Conservation (phyloP, 371 early-diverging fungal species). For the Mucor sp. region DNA sequence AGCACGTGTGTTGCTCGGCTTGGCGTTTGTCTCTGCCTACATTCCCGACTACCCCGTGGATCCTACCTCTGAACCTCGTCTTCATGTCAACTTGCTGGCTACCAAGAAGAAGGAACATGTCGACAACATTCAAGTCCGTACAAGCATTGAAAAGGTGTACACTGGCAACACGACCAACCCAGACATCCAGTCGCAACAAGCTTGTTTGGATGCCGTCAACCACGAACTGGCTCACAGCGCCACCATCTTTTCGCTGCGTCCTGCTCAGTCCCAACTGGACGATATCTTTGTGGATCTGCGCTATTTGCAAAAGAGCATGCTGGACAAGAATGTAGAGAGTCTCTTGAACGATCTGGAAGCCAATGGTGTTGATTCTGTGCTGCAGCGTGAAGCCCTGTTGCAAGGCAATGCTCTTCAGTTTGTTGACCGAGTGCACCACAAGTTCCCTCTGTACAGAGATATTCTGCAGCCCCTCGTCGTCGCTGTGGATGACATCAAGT, state of each 20-base stretch:
- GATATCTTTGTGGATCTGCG: conserved; percentile 78
- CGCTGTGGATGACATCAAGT: conserved; percentile 76
- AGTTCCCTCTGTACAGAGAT: conserved; percentile 72
- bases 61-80: conserved; percentile 71
- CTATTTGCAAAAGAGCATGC: conserved; percentile 67
- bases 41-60: conserved; percentile 80
- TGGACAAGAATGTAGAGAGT: conserved; percentile 52
- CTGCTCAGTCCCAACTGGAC: conserved; percentile 67
- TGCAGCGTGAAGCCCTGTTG: conserved; percentile 65
- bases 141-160: conserved; percentile 56
- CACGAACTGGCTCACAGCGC: conserved; percentile 37
- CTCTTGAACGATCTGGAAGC: conserved; percentile 51
- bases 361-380: conserved; percentile 21
- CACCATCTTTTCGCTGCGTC: conserved; percentile 68
- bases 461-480: conserved; percentile 75
- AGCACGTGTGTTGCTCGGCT: conserved; percentile 57
- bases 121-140: conserved; percentile 56
- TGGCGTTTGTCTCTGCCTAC: conserved; percentile 66
- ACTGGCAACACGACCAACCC: conserved; percentile 63
- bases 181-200: conserved; percentile 35
- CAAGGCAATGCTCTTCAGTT: conserved; percentile 77
- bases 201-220: conserved; percentile 22
- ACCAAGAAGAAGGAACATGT: conserved; percentile 44
- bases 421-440: conserved; percentile 61
- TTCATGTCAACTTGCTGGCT: conserved; percentile 60